Percentiles rank a stretch among this genome's conserved stretches.
These are phyloP conservation scores for Kernera saxatilis DNA, from an alignment of 345 rosid genomes.

Conservation along the genomic window DNA sequence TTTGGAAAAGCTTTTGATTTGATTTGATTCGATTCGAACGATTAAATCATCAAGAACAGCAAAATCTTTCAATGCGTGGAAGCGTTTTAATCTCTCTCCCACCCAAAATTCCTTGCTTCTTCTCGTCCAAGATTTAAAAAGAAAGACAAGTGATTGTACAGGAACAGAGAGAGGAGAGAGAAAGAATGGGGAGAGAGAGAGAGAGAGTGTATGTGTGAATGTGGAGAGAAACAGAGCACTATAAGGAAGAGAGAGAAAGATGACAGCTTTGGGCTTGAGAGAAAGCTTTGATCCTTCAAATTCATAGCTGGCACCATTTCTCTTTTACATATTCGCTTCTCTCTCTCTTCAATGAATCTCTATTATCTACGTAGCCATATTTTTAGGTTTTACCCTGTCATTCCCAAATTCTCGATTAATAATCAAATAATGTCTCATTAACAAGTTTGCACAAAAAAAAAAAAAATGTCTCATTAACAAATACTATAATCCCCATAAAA, in stretches of 20 bases:
- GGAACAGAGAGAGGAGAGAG: conserved; percentile 7
- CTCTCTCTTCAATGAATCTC: conserved; percentile 21
- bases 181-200: background rate
- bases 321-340: conserved; percentile 41
- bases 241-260: conserved; percentile 21
- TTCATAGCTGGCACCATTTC: conserved; percentile 79
- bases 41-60: background rate
- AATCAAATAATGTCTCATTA: background rate
- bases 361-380: conserved; percentile 5
- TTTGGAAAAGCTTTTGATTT: background rate
- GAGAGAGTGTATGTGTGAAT: conserved; percentile 10
- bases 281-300: conserved; percentile 76
- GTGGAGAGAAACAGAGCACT: conserved; percentile 27
- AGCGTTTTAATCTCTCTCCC: background rate
- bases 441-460: too few species aligned
- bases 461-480: background rate
- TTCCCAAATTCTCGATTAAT: background rate
- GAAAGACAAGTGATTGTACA: conserved; percentile 21
- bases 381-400: conserved; percentile 6
- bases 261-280: conserved; percentile 77
- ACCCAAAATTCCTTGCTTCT: conserved; percentile 24
- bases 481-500: too few species aligned
- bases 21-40: background rate
- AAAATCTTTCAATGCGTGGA: background rate
- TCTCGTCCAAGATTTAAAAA: conserved; percentile 15